Evolutionary conservation across 352 stramenopile genomes (phyloP).

Genomic region (Thraustochytrium striatum): DNA sequence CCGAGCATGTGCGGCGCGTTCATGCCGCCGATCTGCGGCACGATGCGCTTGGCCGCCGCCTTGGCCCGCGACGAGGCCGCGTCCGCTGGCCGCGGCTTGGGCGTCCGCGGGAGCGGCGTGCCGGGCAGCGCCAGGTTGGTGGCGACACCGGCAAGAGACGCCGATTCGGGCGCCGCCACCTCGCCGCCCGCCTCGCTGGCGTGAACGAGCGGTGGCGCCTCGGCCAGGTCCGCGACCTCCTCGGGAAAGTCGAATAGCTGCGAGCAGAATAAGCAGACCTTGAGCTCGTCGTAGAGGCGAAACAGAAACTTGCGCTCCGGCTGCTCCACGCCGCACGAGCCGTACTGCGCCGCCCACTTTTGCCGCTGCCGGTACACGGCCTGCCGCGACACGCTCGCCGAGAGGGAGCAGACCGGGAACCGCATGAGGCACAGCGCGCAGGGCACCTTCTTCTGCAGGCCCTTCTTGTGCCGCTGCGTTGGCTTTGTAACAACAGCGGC

Average conservation of each 20-base stretch:
- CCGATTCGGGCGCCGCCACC: too few species aligned
- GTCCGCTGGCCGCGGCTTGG: background rate
- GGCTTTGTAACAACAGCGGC: background rate
- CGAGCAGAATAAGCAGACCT: slow-evolving; percentile 36
- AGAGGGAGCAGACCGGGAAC: slow-evolving; percentile 11
- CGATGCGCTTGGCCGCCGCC: too few species aligned
- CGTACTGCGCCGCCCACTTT: slow-evolving; percentile 19
- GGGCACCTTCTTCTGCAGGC: background rate
- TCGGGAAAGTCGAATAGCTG: slow-evolving; percentile 7
- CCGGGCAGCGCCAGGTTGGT: background rate
- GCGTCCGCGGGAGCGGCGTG: background rate
- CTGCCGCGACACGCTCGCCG: background rate
- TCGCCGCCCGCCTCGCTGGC: too few species aligned
- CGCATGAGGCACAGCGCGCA: background rate
- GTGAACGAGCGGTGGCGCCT: too few species aligned
- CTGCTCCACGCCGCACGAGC: background rate
- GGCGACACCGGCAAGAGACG: too few species aligned
- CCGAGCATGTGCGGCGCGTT: background rate
- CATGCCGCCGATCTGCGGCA: too few species aligned
- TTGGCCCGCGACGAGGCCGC: background rate
- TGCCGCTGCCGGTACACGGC: background rate
- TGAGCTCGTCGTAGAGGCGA: slow-evolving; percentile 38
- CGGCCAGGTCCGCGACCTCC: background rate
- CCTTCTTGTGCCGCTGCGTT: background rate
- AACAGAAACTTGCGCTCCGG: slow-evolving; percentile 16